phyloP scores from a whole-genome alignment of 2,329 filamentous ascomycete species.

The Whalleya microplaca region DNA sequence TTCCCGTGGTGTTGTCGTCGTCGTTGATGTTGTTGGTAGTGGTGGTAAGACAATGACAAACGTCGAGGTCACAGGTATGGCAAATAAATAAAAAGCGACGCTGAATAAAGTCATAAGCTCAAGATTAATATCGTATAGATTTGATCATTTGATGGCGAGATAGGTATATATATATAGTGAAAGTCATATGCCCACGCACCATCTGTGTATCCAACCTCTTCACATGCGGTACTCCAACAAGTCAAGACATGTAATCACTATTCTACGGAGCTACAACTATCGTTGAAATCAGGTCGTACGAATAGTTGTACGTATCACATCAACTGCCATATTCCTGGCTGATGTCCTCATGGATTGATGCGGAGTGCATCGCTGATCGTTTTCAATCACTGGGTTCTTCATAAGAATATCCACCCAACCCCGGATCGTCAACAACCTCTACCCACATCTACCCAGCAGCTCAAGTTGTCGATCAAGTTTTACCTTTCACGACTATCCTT shows the following conservation, averaged over 20 bases:
- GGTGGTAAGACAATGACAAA: conserved; percentile 1
- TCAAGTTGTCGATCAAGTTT: background rate
- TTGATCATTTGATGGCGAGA: background rate
- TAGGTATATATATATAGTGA: background rate
- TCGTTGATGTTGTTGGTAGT: background rate
- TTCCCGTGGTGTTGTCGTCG: background rate
- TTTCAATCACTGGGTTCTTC: background rate
- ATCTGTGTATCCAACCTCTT: background rate
- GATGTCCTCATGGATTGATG: too few species aligned
- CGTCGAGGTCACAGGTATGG: background rate
- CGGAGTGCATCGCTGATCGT: background rate
- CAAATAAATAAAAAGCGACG: background rate
- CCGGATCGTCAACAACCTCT: background rate
- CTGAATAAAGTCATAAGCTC: background rate
- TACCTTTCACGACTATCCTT: background rate
- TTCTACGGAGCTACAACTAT: too few species aligned
- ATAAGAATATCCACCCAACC: background rate
- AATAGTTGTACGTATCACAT: too few species aligned
- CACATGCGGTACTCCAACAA: too few species aligned
- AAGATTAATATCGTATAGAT: background rate
- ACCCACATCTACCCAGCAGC: background rate
- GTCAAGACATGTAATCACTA: too few species aligned
- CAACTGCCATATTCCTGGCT: too few species aligned
- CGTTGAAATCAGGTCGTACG: too few species aligned
- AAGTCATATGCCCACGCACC: too few species aligned